Base-by-base conservation (phyloP, 2,329 filamentous ascomycete genomes). In the Ophiostoma piceae region DNA sequence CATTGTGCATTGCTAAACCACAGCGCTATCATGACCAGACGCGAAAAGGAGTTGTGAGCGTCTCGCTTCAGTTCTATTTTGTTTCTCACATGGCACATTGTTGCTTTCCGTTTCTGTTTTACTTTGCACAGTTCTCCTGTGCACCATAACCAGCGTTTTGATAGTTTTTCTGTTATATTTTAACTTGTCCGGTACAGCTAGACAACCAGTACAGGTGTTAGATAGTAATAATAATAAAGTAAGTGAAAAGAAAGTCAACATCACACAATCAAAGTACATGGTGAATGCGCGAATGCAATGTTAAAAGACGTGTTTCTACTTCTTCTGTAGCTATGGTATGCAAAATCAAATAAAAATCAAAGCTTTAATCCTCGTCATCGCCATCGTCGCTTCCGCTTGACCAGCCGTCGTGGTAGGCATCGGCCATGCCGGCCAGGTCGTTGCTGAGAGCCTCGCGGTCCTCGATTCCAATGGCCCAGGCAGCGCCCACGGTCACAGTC, bases 391-490 rank as follows among this genome's bases (percentile, higher is more conserved):
- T 90, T 32, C 88, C 92, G 75, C 90, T 92, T 14, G 88, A 88
- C 91, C 92, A 97, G 1, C 92, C 92, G 72, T 95, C 92, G 74
- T 92, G 88, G 77, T 97, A 98, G 71, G 91, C 91, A 76, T 97
- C 94, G 1, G 90, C 90, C 75, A 98, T 88, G 71, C 91, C 90
- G 32, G 90, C 88, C 54, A 99, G 82, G 14, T 90, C 88, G 76
- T 96, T 95, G 65, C 88, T 87, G n/a, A 98, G 82, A 2, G 84
- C 83, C 79, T 99, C 95, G 60, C 94, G 85, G 76, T 98, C 94
- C 71, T 96, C 92, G 2, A 94, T 75, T 0, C 84, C 82, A 19
- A 94, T 83, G 12, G 86, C 83, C 72, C 88, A 85, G 19, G 85
- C 80, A 3, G 71, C 68, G 29, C 67, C 70, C 0, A 72, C 87